Evolutionary conservation across 1,284 basidiomycete genomes (phyloP), one percentile per base, ranked within the genome.

Genomic region (Pseudozyma tsukubaensis): DNA sequence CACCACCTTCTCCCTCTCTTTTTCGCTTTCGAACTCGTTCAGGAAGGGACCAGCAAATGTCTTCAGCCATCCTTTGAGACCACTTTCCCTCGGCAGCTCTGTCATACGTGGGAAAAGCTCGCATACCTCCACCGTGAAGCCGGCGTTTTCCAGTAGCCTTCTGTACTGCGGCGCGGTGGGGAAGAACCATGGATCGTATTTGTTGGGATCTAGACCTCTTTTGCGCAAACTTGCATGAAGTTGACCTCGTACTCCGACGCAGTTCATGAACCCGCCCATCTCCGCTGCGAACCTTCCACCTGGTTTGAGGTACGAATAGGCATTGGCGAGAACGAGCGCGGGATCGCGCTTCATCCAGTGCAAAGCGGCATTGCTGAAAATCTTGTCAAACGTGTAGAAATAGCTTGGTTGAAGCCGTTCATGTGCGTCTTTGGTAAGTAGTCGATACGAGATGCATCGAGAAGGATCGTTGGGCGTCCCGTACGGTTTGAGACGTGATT

Each of bases 301-400:
- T 10, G 67, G 63, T 18, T 24, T 29, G 4, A 70, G 56, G 3
- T 19, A 34, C 4, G 18, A 0, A 12, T 35, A 37, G 11, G 67
- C 21, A 37, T 59, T 55, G 0, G 19, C 11, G 1, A 70, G 36
- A 18, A 74, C 67, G 9, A 42, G 24, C 0, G 21, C 14, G 0
- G 72, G 72, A 3, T 51, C 43, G 1, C 39, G 51, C 39, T 70
- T 74, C 67, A 74, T 70, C 72, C 72, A 74, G 59, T 74, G 72
- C 37, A 74, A 53, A 21, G 65, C 71, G 19, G 72, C 76, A 40
- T 66, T 72, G 57, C 68, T 72, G 24, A 77, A 77, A 1, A 77
- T 72, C 24, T 74, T 74, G 42, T 72, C 65, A 29, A 66, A 66
- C 4, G 5, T 11, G 39, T 11, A 39, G 13, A 11, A 21, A 3